A percentile compares a stretch with the other conserved stretches of the same genome.
phyloP scores from a whole-genome alignment of 2,329 filamentous ascomycete genomes.

The Trichoderma endophyticum region DNA sequence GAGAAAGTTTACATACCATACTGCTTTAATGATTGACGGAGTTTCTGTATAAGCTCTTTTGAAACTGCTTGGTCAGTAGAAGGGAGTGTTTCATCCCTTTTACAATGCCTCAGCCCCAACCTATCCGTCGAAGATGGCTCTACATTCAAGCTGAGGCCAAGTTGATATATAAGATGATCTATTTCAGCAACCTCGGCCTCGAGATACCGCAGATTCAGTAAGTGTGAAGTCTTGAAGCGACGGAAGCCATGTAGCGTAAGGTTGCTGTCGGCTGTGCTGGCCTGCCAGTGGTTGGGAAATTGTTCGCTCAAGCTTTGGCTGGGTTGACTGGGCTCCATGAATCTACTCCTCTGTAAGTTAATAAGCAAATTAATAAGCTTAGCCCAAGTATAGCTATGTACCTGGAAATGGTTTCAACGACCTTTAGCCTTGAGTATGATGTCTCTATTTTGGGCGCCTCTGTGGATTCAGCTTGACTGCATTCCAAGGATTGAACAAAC shows the following conservation, averaged over 20 bases:
- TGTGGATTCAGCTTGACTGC: no score
- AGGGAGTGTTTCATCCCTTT: not conserved
- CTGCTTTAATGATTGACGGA: not conserved
- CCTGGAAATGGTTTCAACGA: not conserved
- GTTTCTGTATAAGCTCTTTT: not conserved
- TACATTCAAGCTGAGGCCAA: not conserved
- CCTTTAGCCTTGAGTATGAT: no score
- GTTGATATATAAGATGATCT: not conserved
- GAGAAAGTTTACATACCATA: not conserved
- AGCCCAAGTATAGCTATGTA: accelerated
- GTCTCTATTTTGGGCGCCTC: no score
- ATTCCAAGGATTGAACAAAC: not conserved
- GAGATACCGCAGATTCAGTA: not conserved
- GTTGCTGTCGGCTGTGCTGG: not conserved
- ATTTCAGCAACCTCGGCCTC: not conserved
- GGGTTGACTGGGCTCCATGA: not conserved
- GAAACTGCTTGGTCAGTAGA: not conserved
- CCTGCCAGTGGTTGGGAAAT: not conserved
- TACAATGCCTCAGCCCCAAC: not conserved
- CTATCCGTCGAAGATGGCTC: not conserved
- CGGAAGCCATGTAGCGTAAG: not conserved
- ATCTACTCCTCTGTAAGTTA: not conserved
- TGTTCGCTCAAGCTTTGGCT: not conserved
- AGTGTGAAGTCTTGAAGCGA: not conserved
- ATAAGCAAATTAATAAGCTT: accelerated